Conservation (phyloP, 2,329 filamentous ascomycete genomes). For the Alternaria brassicicola region DNA sequence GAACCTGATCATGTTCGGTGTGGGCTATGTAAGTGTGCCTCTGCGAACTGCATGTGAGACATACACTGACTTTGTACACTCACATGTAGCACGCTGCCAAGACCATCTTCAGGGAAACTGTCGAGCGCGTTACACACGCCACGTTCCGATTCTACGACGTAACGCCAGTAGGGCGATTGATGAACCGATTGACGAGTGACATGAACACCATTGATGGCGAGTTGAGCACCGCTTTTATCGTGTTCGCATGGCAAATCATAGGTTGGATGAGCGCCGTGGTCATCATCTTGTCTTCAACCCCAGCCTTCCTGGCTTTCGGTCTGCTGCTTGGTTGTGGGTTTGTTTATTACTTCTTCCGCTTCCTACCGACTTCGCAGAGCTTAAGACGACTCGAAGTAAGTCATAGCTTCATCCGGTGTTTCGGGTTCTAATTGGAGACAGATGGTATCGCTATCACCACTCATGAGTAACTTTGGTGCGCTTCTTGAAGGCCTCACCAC, state of each 20-base stretch:
- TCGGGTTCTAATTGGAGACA: slow-evolving; percentile 19
- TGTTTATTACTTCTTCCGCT: slow-evolving; percentile 74
- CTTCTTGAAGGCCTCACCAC: slow-evolving; percentile 85
- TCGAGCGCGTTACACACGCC: slow-evolving; percentile 75
- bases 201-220: slow-evolving; percentile 88
- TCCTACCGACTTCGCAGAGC: slow-evolving; percentile 82
- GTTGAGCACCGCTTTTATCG: slow-evolving; percentile 75
- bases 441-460: slow-evolving; percentile 84
- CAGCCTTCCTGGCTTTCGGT: slow-evolving; percentile 76
- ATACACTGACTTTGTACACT: neutral
- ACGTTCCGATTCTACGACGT: slow-evolving; percentile 92
- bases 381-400: slow-evolving; percentile 74
- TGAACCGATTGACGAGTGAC: slow-evolving; percentile 90
- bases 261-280: slow-evolving; percentile 74
- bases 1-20: slow-evolving; percentile 72
- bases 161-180: slow-evolving; percentile 84
- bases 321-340: slow-evolving; percentile 70
- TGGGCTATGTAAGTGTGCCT: slow-evolving; percentile 60
- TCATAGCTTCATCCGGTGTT: neutral
- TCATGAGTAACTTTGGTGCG: slow-evolving; percentile 92
- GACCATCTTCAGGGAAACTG: slow-evolving; percentile 73
- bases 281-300: slow-evolving; percentile 81
- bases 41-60: neutral
- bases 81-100: slow-evolving; percentile 67
- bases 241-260: slow-evolving; percentile 72